Evolutionary conservation across 2,329 filamentous ascomycete genomes (phyloP).

Genomic region (Podosphaera leucotricha): DNA sequence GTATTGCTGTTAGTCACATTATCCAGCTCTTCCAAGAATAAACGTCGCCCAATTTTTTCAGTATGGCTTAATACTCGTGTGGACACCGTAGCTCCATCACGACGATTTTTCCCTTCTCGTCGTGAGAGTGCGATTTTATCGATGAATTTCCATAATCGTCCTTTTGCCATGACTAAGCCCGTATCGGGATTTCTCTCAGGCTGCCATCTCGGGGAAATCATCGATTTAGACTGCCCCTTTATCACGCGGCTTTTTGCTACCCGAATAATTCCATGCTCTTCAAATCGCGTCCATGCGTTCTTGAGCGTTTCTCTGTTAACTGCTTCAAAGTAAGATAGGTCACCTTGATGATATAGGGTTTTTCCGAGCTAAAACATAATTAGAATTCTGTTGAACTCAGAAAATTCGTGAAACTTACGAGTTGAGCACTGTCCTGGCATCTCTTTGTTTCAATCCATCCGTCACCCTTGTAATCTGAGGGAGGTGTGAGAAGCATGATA

Average conservation of each 20-base stretch:
- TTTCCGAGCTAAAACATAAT: slow-evolving; percentile 46
- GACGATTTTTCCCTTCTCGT: slow-evolving; percentile 80
- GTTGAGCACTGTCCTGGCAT: slow-evolving; percentile 58
- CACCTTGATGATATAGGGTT: slow-evolving; percentile 90
- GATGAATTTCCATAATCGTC: slow-evolving; percentile 75
- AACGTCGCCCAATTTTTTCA: slow-evolving; percentile 42
- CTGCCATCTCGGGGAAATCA: slow-evolving; percentile 51
- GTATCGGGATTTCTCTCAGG: slow-evolving; percentile 39
- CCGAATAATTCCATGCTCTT: slow-evolving; percentile 72
- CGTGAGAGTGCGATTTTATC: slow-evolving; percentile 65
- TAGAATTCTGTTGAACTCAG: neutral
- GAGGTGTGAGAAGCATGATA: slow-evolving; percentile 66
- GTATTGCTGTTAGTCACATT: no score
- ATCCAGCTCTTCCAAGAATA: slow-evolving; percentile 34
- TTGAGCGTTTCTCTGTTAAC: slow-evolving; percentile 96
- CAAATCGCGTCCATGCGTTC: slow-evolving; percentile 71
- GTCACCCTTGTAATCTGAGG: slow-evolving; percentile 28
- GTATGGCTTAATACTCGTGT: slow-evolving; percentile 57
- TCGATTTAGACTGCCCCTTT: slow-evolving; percentile 36
- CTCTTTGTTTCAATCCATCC: slow-evolving; percentile 59
- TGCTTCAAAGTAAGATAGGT: slow-evolving; percentile 90
- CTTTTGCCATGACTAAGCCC: slow-evolving; percentile 40
- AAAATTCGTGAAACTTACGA: slow-evolving; percentile 28
- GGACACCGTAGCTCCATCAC: slow-evolving; percentile 79
- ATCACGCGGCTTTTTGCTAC: slow-evolving; percentile 43